Evolutionary conservation across 2,329 filamentous ascomycete genomes (phyloP), one percentile per base, ranked within the genome.

Genomic region (Fusarium redolens): DNA sequence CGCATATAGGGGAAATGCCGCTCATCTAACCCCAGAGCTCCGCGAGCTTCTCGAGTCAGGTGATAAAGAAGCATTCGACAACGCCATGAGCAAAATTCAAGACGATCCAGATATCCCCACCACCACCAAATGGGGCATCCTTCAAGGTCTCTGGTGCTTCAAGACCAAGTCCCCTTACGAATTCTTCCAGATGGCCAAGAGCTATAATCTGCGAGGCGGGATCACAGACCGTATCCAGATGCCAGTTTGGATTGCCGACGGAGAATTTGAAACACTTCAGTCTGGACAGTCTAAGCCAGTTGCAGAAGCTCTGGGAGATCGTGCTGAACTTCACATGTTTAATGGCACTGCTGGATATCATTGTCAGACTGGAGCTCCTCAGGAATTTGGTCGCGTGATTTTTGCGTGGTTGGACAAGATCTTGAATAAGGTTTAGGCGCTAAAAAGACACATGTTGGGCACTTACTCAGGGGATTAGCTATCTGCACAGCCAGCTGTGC

Each of bases 111-210:
- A 68, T 5, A 28, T 50, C 3, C 41, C 73, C 11, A 76, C 79
- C 0, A 48, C 31, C 18, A 45, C 74, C 11, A 72, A 73, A 25
- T 82, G 81, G 81, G 78, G 71, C 40, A 47, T 82, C 9, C 69
- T 76, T 2, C 79, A 82, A 35, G 81, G 77, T 4, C 68, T 82
- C 3, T 82, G 81, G 80, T 71, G 73, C 1, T 82, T 81, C 60
- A 73, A 80, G 22, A 43, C 75, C 18, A 48, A 72, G 75, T 77
- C 69, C 14, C 79, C 76, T 2, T 82, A 74, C 54, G 72, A 78
- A 4, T 81, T 76, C 54, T 55, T 81, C 35, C 58, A 68, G 7
- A 18, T 48, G 31, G 7, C 33, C 3, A 64, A 75, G 31, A 22
- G 68, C 11, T 78, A 73, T 20, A 74, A 65, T 3, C 18, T 78